phyloP scores from a whole-genome alignment of 208 protist genomes.

The Leishmania tarentolae region DNA sequence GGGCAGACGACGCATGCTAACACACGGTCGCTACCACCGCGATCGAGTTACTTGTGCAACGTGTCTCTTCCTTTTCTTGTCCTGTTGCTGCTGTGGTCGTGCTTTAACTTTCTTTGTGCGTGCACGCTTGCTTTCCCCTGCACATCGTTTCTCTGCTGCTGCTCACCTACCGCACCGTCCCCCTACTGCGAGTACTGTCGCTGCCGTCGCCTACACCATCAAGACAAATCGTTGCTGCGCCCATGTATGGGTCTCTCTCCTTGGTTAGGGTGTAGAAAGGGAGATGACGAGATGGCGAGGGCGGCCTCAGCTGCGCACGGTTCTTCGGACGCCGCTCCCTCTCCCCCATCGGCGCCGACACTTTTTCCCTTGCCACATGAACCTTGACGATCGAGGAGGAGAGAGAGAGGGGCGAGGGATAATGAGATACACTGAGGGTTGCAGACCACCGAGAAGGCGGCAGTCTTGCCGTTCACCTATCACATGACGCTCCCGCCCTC shows the following conservation, averaged over 20 bases:
- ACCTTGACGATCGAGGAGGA: neutral
- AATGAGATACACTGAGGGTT: neutral
- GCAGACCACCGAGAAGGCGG: neutral
- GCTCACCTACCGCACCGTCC: neutral
- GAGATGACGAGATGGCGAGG: neutral
- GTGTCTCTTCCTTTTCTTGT: neutral
- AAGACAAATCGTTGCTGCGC: neutral
- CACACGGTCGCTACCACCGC: slow-evolving; percentile 3
- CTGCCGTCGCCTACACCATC: neutral
- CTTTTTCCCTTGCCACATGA: neutral
- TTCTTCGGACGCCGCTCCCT: neutral
- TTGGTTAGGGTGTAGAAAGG: neutral
- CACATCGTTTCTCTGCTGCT: neutral
- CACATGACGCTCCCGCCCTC: neutral
- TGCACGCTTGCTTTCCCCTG: neutral
- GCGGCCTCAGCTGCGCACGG: neutral
- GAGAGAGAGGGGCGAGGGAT: neutral
- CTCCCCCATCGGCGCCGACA: neutral
- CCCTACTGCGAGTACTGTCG: neutral
- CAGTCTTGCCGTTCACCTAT: neutral
- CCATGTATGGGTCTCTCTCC: neutral
- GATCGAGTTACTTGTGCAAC: neutral
- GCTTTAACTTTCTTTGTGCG: neutral
- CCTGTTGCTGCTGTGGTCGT: neutral
- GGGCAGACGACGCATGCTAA: neutral